These are phyloP conservation scores for Phytopythium montanum DNA, from an alignment of 352 stramenopile species.

Conservation along the genomic window DNA sequence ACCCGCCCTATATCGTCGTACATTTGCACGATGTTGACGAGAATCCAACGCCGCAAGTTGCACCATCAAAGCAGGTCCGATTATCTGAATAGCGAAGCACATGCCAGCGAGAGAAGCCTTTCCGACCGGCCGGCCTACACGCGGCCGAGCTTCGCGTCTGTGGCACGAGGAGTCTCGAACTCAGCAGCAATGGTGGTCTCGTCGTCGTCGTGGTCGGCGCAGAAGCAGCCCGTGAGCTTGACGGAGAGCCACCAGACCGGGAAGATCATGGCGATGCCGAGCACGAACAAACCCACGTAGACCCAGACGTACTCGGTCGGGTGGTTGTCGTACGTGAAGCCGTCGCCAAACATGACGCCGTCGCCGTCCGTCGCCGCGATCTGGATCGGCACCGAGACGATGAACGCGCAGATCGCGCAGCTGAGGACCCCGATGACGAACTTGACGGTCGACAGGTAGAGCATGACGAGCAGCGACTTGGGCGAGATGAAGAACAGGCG, in stretches of 20 bases:
- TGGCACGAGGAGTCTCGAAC: not conserved
- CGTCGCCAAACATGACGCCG: conserved; percentile 8
- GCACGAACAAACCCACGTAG: conserved; percentile 3
- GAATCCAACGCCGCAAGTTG: not conserved
- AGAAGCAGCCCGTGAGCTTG: conserved; percentile 9
- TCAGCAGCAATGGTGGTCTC: not conserved
- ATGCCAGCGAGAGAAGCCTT: not conserved
- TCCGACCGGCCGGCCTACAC: not conserved
- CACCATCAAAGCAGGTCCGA: not conserved
- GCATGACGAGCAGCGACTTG: conserved; percentile 25
- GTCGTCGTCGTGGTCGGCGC: conserved; percentile 3
- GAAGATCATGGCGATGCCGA: conserved; percentile 5
- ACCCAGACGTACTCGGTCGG: conserved; percentile 10
- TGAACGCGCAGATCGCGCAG: conserved; percentile 16
- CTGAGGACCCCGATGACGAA: conserved; percentile 33
- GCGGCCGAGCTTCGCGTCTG: not conserved
- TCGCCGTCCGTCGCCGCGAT: conserved; percentile 17
- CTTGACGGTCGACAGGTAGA: conserved; percentile 47
- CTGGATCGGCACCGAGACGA: conserved; percentile 31
- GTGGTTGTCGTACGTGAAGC: conserved; percentile 10
- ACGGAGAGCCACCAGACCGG: conserved; percentile 10
- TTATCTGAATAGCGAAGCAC: not conserved
- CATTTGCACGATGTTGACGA: too few relatives aligned
- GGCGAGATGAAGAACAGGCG: conserved; percentile 22
- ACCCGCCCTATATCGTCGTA: not conserved